Base-by-base conservation (phyloP, 169 alveolate species). In the Babesia caballi region DNA sequence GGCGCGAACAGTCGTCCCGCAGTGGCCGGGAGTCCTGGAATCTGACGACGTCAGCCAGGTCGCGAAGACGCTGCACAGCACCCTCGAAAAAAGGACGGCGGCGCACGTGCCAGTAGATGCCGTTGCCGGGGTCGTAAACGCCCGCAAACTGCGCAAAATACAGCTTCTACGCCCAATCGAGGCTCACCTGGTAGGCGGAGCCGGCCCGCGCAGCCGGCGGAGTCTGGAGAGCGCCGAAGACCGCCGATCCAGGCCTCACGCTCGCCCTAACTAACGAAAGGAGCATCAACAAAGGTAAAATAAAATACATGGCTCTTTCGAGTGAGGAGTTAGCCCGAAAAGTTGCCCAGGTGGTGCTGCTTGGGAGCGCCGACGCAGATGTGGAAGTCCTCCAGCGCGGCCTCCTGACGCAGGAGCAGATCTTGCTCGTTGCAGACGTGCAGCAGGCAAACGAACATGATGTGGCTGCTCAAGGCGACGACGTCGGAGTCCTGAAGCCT, bases 391-490 rank as follows among this genome's bases (percentile, higher is more conserved):
- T 68, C 66, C 38, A 53, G 52, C 7, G 73, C 63, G 14, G 19
- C 44, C 9, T 14, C 21, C 33, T 59, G 84, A 6, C 54, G 30
- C 51, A 78, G 60, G 11, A 51, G 67, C 23, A 78, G 68, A 38
- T 78, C 65, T n/a, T 41, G 75, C 21, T 81, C 88, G 49, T 81
- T 81, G 83, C 84, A 81, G 8, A 81, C 88, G 54, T 81, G 88
- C 23, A 81, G 54, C 19, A 81, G 66, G 66, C 88, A 81, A 38
- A 81, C 88, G 46, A 81, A 81, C 61, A 81, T 35, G 63, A 81
- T 65, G 51, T 81, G 88, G 21, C 63, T 46, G 56, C 46, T 81
- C 32, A 81, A 28, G n/a, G 61, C 78, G 5, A 38, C 58, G 11
- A 46, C 38, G 49, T 81, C 84, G 17, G 32, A 15, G 49, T 46